Percentiles rank a stretch among this genome's conserved stretches.
phyloP scores from a whole-genome alignment of 805 yeast species.

The Candida verbasci region DNA sequence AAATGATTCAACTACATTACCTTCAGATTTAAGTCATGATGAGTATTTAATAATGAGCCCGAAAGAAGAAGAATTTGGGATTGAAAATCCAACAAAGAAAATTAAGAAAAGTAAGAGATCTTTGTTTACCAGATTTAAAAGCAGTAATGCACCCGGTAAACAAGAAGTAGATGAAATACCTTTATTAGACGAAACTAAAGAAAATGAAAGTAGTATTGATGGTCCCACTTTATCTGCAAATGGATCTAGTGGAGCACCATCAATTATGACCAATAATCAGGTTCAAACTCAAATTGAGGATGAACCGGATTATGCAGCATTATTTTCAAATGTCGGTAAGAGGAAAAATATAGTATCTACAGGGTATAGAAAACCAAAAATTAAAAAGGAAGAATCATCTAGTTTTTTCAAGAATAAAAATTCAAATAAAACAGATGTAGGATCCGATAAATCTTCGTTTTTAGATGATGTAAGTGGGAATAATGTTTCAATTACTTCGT shows the following conservation, averaged over 20 bases:
- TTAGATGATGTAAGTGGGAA: constrained; percentile 7
- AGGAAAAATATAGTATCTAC: constrained; percentile 25
- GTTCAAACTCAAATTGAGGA: background rate
- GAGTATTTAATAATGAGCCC: constrained; percentile 18
- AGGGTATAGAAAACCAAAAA: constrained; percentile 19
- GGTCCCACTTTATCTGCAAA: constrained; percentile 7
- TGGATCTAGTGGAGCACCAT: constrained; percentile 20
- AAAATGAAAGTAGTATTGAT: constrained; percentile 7
- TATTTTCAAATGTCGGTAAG: constrained; percentile 41
- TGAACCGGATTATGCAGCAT: constrained; percentile 41
- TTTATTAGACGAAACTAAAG: background rate
- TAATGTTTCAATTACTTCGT: constrained; percentile 10
- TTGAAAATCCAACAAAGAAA: constrained; percentile 21
- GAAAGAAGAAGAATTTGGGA: constrained; percentile 15
- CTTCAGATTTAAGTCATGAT: background rate
- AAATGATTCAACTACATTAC: background rate
- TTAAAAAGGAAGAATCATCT: constrained; percentile 13
- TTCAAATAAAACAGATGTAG: constrained; percentile 4
- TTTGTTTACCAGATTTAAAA: constrained; percentile 37
- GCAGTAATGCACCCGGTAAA: constrained; percentile 10
- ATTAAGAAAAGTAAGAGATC: constrained; percentile 29
- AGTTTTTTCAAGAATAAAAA: constrained; percentile 1
- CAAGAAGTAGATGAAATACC: constrained; percentile 8
- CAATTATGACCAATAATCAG: constrained; percentile 15
- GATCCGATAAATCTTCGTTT: constrained; percentile 8